phyloP scores from a whole-genome alignment of 805 yeast species.

The Saccharomyces paradoxus region DNA sequence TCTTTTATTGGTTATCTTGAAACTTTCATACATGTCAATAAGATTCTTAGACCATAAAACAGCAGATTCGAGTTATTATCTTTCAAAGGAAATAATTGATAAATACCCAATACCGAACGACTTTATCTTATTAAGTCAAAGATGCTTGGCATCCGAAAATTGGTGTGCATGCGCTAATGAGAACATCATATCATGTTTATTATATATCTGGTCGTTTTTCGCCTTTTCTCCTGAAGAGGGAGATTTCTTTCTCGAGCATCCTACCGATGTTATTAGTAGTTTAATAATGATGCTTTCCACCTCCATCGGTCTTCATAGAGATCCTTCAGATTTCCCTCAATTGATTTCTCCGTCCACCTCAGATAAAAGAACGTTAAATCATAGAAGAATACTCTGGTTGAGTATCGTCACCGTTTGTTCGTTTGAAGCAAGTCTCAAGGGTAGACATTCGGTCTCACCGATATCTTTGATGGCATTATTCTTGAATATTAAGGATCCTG shows the following conservation, averaged over 20 bases:
- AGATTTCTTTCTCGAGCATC: slow-evolving; percentile 28
- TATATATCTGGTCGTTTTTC: slow-evolving; percentile 29
- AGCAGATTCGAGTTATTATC: slow-evolving; percentile 4
- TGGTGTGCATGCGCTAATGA: slow-evolving; percentile 28
- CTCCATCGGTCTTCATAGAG: slow-evolving; percentile 29
- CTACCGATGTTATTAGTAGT: slow-evolving; percentile 29
- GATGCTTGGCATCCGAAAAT: slow-evolving; percentile 24
- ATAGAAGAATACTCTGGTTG: slow-evolving; percentile 28
- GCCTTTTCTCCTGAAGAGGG: slow-evolving; percentile 31
- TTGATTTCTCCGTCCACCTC: slow-evolving; percentile 7
- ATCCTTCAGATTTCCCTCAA: slow-evolving; percentile 26
- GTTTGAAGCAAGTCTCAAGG: slow-evolving; percentile 26
- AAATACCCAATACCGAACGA: slow-evolving; percentile 24
- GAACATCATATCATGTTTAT: slow-evolving; percentile 23
- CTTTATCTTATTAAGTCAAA: slow-evolving; percentile 21
- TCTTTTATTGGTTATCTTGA: slow-evolving; percentile 21
- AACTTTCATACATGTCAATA: slow-evolving; percentile 25
- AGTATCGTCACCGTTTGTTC: slow-evolving; percentile 19
- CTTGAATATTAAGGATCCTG: slow-evolving; percentile 13
- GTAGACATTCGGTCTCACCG: slow-evolving; percentile 19
- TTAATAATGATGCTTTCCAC: slow-evolving; percentile 24
- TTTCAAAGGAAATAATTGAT: slow-evolving; percentile 14
- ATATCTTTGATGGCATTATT: slow-evolving; percentile 13
- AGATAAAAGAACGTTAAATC: slow-evolving; percentile 19
- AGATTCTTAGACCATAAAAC: slow-evolving; percentile 11